phyloP scores from a whole-genome alignment of 129 eudicot species.

The Mikania micrantha region DNA sequence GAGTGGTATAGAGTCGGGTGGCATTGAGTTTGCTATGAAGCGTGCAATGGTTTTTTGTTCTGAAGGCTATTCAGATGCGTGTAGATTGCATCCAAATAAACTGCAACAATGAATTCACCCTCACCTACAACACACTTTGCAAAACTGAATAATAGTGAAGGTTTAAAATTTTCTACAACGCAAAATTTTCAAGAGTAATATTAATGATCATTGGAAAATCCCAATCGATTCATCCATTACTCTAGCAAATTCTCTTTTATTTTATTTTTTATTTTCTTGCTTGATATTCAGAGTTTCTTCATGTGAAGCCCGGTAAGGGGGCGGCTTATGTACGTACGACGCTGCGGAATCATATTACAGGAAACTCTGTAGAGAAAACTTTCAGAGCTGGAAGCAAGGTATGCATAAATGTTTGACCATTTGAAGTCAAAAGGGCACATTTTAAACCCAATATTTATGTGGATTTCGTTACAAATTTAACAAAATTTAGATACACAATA shows the following conservation, averaged over 20 bases:
- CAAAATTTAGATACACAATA: not conserved
- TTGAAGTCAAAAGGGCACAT: not conserved
- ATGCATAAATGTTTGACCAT: not conserved
- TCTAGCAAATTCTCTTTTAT: not conserved
- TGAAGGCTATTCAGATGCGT: not conserved
- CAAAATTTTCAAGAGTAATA: not conserved
- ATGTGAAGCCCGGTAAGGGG: constrained; percentile 98
- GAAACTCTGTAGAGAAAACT: constrained; percentile 91
- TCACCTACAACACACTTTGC: not conserved
- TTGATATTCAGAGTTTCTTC: constrained; percentile 71
- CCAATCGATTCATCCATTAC: not conserved
- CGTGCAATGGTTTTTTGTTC: not conserved
- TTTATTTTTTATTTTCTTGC: not conserved
- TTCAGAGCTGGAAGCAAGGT: constrained; percentile 95
- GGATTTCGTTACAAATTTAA: not conserved
- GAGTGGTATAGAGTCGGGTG: no score
- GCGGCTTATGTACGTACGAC: constrained; percentile 95
- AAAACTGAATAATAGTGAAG: not conserved
- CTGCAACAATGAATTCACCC: not conserved
- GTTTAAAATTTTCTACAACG: not conserved
- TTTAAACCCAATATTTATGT: not conserved
- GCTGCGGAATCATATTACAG: constrained; percentile 65
- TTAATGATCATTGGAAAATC: not conserved
- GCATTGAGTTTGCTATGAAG: no score
- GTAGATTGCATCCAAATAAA: not conserved